Percentiles rank a stretch among this genome's conserved stretches.
phyloP scores from a whole-genome alignment of 768 basidiomycete species.

The Phanerochaete sordida region DNA sequence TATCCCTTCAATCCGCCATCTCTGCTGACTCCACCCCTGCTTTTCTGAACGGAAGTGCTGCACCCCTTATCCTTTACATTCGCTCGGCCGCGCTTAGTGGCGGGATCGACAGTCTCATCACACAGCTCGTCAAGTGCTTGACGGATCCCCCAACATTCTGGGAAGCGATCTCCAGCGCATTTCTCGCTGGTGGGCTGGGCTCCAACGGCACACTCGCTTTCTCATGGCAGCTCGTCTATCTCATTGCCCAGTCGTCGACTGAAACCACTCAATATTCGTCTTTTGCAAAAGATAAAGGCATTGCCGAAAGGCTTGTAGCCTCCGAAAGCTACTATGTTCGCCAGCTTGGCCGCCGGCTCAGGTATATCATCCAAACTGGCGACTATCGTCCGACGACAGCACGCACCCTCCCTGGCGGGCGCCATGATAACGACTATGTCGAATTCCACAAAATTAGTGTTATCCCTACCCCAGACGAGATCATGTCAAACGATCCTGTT shows the following conservation, averaged over 20 bases:
- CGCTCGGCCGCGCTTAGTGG: slow-evolving; percentile 31
- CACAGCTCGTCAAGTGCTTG: slow-evolving; percentile 35
- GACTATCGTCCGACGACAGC: slow-evolving; percentile 18
- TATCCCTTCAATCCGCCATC: slow-evolving; percentile 38
- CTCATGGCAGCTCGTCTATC: slow-evolving; percentile 48
- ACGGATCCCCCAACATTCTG: slow-evolving; percentile 53
- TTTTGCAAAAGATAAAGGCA: slow-evolving; percentile 30
- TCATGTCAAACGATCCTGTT: slow-evolving; percentile 39
- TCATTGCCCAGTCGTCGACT: slow-evolving; percentile 38
- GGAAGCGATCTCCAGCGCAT: slow-evolving; percentile 21
- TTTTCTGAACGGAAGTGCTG: slow-evolving; percentile 42
- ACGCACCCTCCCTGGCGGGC: slow-evolving; percentile 49
- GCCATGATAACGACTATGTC: slow-evolving; percentile 66
- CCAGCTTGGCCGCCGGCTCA: slow-evolving; percentile 35
- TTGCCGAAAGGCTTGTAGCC: slow-evolving; percentile 23
- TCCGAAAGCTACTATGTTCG: slow-evolving; percentile 26
- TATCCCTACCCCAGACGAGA: slow-evolving; percentile 59
- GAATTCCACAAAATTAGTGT: slow-evolving; percentile 60
- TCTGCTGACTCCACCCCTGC: slow-evolving; percentile 30
- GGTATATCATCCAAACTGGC: slow-evolving; percentile 32
- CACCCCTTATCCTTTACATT: slow-evolving; percentile 36
- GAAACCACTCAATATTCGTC: slow-evolving; percentile 34
- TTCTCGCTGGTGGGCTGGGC: slow-evolving; percentile 14
- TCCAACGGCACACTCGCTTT: slow-evolving; percentile 35
- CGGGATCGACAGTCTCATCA: slow-evolving; percentile 40